Evolutionary conservation across 1,284 basidiomycete species (phyloP), one percentile per base, ranked within the genome.

Genomic region (Vanrija sp.): DNA sequence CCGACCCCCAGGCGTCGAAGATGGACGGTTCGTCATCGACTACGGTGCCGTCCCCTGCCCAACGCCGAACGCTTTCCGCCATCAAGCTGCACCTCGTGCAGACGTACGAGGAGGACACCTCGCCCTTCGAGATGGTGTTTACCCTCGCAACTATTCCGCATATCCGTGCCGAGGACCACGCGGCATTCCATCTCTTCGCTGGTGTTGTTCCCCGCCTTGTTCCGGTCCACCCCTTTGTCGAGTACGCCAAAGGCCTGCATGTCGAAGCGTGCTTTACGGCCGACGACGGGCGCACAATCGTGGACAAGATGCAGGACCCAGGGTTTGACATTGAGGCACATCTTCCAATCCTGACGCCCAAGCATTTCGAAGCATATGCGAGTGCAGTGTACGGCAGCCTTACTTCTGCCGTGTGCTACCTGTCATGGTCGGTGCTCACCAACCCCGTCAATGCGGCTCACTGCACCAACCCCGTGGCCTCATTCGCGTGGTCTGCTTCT

Each of bases 311-410:
- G 10, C 29, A 55, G 26, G 48, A 52, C 25, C 44, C 42, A 7
- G 47, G 21, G 42, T 55, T 18, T 34, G 40, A 57, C 19, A 26
- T 66, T 23, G 58, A 61, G 15, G 47, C 57, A 3, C 56, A 64
- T 25, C 55, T 74, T 16, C 75, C 78, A 4, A 78, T 80, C 49
- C 52, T 63, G 51, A 73, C 74, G 1, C 65, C 69, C 19, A 62
- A 58, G 1, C 78, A 79, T 50, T 65, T 80, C 18, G 58, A 78
- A 39, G 46, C 61, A 4, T 80, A 80, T 62, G 75, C 77, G 9
- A 70, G 75, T 46, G 66, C 75, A 43, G 78, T 80, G 9, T 78
- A 78, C 1, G 77, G 78, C 1, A 73, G 72, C 5, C 75, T 80
- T 10, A 78, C 77, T 7, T 66, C 76, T 26, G 71, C 78, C 34